A percentile compares a stretch with the other conserved stretches of the same genome.
phyloP scores from a whole-genome alignment of 2,329 filamentous ascomycete species.

The Botryotinia calthae region DNA sequence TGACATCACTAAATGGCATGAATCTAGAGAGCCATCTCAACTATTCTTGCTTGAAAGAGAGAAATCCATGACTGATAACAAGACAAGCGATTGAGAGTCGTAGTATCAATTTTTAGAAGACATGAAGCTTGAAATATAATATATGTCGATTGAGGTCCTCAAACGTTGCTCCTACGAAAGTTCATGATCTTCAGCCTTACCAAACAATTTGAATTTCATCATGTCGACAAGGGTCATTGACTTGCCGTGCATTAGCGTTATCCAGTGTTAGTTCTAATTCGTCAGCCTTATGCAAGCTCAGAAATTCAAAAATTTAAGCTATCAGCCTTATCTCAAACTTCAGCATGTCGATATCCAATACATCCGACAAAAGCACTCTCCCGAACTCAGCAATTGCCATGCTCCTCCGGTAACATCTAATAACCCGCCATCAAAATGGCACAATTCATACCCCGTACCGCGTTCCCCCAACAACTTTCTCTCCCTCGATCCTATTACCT shows the following conservation, averaged over 20 bases:
- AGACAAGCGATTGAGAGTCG: neutral
- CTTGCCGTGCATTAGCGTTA: neutral
- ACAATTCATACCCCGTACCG: conserved; percentile 68
- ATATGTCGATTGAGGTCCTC: neutral
- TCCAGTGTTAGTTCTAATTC: neutral
- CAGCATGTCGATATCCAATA: conserved; percentile 30
- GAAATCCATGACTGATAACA: neutral
- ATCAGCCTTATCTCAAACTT: conserved; percentile 32
- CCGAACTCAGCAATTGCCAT: conserved; percentile 7
- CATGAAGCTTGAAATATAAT: neutral
- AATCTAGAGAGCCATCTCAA: neutral
- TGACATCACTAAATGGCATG: neutral
- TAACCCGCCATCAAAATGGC: conserved; percentile 27
- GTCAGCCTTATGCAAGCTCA: conserved; percentile 21
- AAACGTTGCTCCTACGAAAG: neutral
- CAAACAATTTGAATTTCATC: neutral
- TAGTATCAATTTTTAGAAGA: neutral
- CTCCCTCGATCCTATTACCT: conserved; percentile 91
- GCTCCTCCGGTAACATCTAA: conserved; percentile 24
- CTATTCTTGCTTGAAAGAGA: neutral
- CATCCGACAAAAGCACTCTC: neutral
- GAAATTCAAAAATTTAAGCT: conserved; percentile 19
- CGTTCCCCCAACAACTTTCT: conserved; percentile 69
- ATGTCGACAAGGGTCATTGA: neutral
- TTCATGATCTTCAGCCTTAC: neutral